A percentile compares a stretch with the other conserved stretches of the same genome.
These are phyloP conservation scores for Lentinus brumalis DNA, from an alignment of 768 basidiomycete species.

Conservation along the genomic window DNA sequence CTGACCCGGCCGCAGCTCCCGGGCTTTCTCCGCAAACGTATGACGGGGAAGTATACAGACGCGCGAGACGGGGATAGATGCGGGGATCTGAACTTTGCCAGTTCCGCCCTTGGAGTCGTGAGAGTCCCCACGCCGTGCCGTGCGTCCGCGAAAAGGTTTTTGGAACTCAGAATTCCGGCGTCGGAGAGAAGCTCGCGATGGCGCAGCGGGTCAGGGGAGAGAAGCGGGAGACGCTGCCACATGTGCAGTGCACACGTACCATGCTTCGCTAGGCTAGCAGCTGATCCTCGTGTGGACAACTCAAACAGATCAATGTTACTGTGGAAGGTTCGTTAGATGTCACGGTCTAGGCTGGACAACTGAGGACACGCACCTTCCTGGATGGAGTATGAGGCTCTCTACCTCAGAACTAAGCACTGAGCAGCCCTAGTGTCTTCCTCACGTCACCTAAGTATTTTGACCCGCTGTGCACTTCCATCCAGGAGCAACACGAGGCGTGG, in stretches of 20 bases:
- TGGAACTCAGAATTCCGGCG: conserved; percentile 2
- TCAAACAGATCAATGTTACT: conserved; percentile 13
- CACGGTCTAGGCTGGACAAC: conserved; percentile 1
- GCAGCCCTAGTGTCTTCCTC: too few relatives aligned
- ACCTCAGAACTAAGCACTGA: background rate
- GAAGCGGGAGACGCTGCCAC: conserved; percentile 8
- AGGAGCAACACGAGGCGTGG: conserved; percentile 14
- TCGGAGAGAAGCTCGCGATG: conserved; percentile 16
- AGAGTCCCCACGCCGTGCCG: background rate
- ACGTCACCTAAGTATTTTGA: background rate
- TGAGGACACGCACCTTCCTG: too few relatives aligned
- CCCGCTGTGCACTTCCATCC: background rate
- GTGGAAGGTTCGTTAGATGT: conserved; percentile 4
- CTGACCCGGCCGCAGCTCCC: conserved; percentile 13
- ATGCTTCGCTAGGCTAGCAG: conserved; percentile 16
- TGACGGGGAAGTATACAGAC: background rate
- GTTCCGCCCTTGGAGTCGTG: background rate
- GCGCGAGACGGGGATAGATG: background rate
- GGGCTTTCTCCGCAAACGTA: conserved; percentile 14
- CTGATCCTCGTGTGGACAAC: conserved; percentile 19
- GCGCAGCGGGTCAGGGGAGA: conserved; percentile 10
- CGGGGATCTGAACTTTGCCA: background rate
- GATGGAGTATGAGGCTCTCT: background rate
- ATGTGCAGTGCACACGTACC: conserved; percentile 7
- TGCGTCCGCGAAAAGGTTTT: too few relatives aligned